Evolutionary conservation across 257 asterid species (phyloP), one percentile per base, ranked within the genome.

Genomic region (Haberlea rhodopensis): DNA sequence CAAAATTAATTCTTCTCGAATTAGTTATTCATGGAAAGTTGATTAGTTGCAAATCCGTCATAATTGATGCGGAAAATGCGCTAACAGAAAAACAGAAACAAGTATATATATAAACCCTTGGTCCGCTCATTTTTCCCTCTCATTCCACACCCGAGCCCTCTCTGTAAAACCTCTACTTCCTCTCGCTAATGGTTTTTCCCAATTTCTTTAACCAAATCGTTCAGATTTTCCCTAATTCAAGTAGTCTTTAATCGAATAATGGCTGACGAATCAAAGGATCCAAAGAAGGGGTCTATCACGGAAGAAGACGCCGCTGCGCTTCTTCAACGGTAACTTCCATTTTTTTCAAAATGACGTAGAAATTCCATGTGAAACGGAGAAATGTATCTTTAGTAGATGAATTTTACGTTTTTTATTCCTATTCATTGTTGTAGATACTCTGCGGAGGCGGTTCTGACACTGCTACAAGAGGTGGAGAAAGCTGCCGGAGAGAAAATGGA

Each of bases 391-490:
- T n/a, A n/a, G n/a, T n/a, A 40, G n/a, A 40, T 3, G 62, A 26
- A 25, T 29, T 60, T 65, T 23, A 40, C 3, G 1, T 6, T 58
- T 13, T 29, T 29, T 40, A 0, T 32, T 32, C 48, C 18, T 3
- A 40, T 40, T 40, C 13, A 3, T 58, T 19, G 6, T 11, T 40
- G 5, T 16, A 2, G 31, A 23, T 32, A 91, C 75, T 34, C 90
- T 26, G 67, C 81, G 55, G 72, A 70, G 31, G 74, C 88, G 62
- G 82, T 88, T 71, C 77, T 88, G 66, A 66, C 86, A 1, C 60
- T 88, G 80, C 73, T 88, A 74, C 94, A 77, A 68, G 98, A 88
- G 76, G 87, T 91, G 75, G 87, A 83, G 55, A 83, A 81, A 64
- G 73, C 75, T 45, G 71, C 76, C 21, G 88, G 67, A 55, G 78